phyloP scores from a whole-genome alignment of 2,329 filamentous ascomycete genomes.

The Colletotrichum somersetense region DNA sequence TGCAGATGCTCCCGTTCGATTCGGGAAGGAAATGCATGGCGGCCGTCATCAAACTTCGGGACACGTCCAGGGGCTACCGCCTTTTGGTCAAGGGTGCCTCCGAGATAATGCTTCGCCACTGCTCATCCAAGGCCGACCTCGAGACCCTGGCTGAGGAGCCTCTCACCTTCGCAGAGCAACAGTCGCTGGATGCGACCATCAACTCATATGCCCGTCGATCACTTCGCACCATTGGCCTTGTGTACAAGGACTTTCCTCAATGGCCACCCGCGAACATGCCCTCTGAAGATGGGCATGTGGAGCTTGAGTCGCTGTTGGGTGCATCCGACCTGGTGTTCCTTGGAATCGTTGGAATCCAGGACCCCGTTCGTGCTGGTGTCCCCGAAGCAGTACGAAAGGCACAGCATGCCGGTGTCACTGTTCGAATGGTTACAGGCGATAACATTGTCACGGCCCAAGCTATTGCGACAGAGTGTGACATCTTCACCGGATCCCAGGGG shows the following conservation, averaged over 20 bases:
- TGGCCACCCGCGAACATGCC: constrained; percentile 65
- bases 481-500: constrained; percentile 54
- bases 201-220: constrained; percentile 53
- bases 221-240: constrained; percentile 55
- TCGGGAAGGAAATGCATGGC: constrained; percentile 75
- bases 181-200: constrained; percentile 48
- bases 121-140: constrained; percentile 48
- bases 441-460: constrained; percentile 59
- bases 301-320: constrained; percentile 21
- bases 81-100: constrained; percentile 67
- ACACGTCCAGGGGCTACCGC: constrained; percentile 66
- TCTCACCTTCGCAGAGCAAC: constrained; percentile 8
- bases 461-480: constrained; percentile 57
- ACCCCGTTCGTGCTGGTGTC: constrained; percentile 74
- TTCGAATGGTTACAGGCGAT: constrained; percentile 72
- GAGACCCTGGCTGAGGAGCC: constrained; percentile 35
- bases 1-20: constrained; percentile 56
- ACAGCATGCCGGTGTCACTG: constrained; percentile 73
- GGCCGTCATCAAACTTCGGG: constrained; percentile 65
- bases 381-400: constrained; percentile 72
- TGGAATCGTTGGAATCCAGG: constrained; percentile 72
- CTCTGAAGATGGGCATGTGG: constrained; percentile 69
- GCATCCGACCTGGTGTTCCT: constrained; percentile 53
- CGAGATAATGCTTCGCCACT: constrained; percentile 61
- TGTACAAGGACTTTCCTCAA: constrained; percentile 50